Conservation (phyloP, 108 stramenopile genomes). For the Cylindrotheca fusiformis region DNA sequence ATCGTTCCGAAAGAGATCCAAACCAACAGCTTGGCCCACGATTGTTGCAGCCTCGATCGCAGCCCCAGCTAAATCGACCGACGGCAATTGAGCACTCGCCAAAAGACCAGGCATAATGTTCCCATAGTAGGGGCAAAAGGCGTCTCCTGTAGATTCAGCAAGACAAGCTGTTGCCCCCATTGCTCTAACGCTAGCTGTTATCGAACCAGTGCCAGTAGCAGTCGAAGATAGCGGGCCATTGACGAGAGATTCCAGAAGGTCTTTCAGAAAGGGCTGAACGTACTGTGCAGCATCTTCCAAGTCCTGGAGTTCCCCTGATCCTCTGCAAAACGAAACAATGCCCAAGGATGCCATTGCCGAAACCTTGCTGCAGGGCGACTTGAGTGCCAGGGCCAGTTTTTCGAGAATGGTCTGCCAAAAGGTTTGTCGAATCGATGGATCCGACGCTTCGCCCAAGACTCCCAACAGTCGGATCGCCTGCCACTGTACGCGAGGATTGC, state of each 20-base stretch:
- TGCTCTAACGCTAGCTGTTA: constrained; percentile 55
- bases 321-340: constrained; percentile 66
- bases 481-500: constrained; percentile 51
- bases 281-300: constrained; percentile 30
- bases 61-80: constrained; percentile 48
- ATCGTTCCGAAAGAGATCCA: constrained; percentile 48
- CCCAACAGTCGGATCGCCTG: constrained; percentile 70
- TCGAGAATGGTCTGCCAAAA: constrained; percentile 39
- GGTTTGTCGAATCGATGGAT: constrained; percentile 2
- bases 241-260: constrained; percentile 45
- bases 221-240: constrained; percentile 55
- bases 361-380: constrained; percentile 55
- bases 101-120: constrained; percentile 59
- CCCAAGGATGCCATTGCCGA: constrained; percentile 55
- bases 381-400: constrained; percentile 25
- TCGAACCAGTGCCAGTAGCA: constrained; percentile 30
- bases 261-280: constrained; percentile 46
- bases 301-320: constrained; percentile 15
- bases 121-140: constrained; percentile 60
- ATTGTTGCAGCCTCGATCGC: constrained; percentile 78
- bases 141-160: constrained; percentile 61
- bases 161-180: constrained; percentile 68
- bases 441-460: constrained; percentile 44
- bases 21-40: constrained; percentile 67
- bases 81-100: constrained; percentile 22